A percentile compares a stretch with the other conserved stretches of the same genome.
Evolutionary conservation across 2,329 filamentous ascomycete species (phyloP).

Genomic region (Aspergillus piperis): DNA sequence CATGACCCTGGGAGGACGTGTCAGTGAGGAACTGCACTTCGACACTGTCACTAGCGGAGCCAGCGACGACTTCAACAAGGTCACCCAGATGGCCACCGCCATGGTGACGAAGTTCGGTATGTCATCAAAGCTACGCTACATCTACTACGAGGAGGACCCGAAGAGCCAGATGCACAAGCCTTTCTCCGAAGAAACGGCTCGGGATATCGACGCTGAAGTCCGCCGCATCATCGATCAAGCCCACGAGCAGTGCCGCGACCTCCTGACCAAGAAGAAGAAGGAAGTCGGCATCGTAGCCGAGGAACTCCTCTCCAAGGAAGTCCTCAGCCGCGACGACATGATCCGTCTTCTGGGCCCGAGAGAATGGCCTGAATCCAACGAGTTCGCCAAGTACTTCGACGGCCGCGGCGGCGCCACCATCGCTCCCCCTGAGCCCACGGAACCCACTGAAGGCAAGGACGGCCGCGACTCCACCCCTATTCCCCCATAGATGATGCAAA

Average conservation of each 20-base stretch:
- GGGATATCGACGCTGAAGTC: slow-evolving; percentile 89
- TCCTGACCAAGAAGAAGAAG: slow-evolving; percentile 81
- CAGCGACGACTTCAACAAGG: slow-evolving; percentile 97
- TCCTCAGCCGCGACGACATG: slow-evolving; percentile 88
- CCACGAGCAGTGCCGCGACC: slow-evolving; percentile 83
- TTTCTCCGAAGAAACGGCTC: slow-evolving; percentile 91
- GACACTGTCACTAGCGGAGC: slow-evolving; percentile 93
- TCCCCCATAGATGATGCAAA: slow-evolving; percentile 25
- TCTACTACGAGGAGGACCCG: slow-evolving; percentile 79
- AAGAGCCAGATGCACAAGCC: slow-evolving; percentile 86
- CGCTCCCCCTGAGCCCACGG: slow-evolving; percentile 49
- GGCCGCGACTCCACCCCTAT: slow-evolving; percentile 38
- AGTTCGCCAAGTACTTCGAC: slow-evolving; percentile 93
- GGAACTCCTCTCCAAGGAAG: slow-evolving; percentile 88
- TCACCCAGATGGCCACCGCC: slow-evolving; percentile 88
- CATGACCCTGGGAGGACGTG: slow-evolving; percentile 94
- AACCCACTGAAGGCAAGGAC: slow-evolving; percentile 45
- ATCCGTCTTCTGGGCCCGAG: slow-evolving; percentile 81
- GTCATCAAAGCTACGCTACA: slow-evolving; percentile 88
- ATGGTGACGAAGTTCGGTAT: slow-evolving; percentile 99
- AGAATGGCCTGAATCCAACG: slow-evolving; percentile 79
- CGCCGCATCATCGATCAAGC: slow-evolving; percentile 88
- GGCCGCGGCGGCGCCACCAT: slow-evolving; percentile 52
- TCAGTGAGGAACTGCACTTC: slow-evolving; percentile 96
- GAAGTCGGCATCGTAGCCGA: slow-evolving; percentile 90